Conservation (phyloP, 164 flowering plant species). For the Euptelea pleiosperma region DNA sequence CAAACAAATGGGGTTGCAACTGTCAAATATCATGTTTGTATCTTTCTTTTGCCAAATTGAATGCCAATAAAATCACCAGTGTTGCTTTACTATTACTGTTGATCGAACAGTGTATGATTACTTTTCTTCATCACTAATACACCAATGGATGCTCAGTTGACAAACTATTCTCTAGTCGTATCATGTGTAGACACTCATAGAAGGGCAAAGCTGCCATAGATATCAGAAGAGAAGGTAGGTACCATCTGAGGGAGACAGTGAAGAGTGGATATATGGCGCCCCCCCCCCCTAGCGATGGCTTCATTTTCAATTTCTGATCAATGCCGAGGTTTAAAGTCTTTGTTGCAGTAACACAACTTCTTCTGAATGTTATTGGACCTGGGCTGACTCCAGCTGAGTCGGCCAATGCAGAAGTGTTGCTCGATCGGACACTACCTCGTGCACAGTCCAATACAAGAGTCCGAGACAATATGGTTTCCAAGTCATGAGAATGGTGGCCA, state of each 20-base stretch:
- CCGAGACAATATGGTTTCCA: no score
- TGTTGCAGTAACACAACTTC: no score
- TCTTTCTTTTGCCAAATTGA: constrained; percentile 11
- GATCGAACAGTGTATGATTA: background rate
- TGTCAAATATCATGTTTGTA: constrained; percentile 16
- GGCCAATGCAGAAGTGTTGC: no score
- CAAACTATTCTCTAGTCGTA: background rate
- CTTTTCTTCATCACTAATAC: background rate
- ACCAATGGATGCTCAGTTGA: background rate
- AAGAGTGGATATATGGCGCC: no score
- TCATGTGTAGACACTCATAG: background rate
- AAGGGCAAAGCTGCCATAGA: background rate
- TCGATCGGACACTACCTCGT: no score
- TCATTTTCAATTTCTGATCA: background rate
- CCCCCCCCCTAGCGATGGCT: background rate
- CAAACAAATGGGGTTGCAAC: constrained; percentile 22
- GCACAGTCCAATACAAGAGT: no score
- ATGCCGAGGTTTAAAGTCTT: background rate
- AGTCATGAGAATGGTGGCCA: no score
- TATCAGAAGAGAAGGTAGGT: background rate
- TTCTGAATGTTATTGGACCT: no score
- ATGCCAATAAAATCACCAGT: constrained; percentile 5
- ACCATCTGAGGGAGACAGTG: no score
- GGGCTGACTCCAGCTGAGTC: no score
- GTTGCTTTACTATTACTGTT: constrained; percentile 12